Evolutionary conservation across 306 rosid genomes (phyloP).

Genomic region (Arachis hypogaea): DNA sequence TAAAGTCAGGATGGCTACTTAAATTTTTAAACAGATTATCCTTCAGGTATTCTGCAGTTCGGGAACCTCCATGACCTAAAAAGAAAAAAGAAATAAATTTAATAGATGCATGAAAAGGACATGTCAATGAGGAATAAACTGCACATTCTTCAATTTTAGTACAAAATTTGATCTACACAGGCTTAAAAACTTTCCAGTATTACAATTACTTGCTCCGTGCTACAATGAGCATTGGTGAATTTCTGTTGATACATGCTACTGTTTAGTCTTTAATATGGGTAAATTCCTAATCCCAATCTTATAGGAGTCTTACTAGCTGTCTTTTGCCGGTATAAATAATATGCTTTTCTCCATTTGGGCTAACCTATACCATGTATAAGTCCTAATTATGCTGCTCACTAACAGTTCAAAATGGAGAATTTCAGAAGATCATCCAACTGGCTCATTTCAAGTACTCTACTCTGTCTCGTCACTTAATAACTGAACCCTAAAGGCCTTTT

Average conservation of each 20-base stretch:
- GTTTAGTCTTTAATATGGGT: neutral
- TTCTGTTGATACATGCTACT: constrained; percentile 10
- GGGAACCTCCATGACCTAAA: constrained; percentile 89
- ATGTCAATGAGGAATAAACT: constrained; percentile 22
- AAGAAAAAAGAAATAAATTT: constrained; percentile 19
- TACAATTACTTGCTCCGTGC: neutral
- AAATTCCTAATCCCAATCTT: constrained; percentile 14
- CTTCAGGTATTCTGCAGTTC: constrained; percentile 85
- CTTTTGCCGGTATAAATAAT: neutral
- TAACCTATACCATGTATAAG: constrained; percentile 18
- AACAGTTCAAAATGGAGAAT: constrained; percentile 14
- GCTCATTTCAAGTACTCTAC: neutral
- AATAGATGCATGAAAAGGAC: constrained; percentile 14
- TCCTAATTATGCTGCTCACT: constrained; percentile 14
- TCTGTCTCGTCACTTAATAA: constrained; percentile 31
- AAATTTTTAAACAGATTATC: constrained; percentile 76
- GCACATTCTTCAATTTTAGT: constrained; percentile 1
- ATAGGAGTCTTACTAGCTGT: constrained; percentile 6
- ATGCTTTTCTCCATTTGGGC: constrained; percentile 6
- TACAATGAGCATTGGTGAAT: constrained; percentile 8
- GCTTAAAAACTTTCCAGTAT: constrained; percentile 10
- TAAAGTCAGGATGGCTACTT: constrained; percentile 75
- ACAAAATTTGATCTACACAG: constrained; percentile 5
- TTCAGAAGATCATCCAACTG: constrained; percentile 17
- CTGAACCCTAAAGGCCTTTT: constrained; percentile 14